Conservation (phyloP, 495 filamentous ascomycete genomes). For the Corynascus novoguineensis region DNA sequence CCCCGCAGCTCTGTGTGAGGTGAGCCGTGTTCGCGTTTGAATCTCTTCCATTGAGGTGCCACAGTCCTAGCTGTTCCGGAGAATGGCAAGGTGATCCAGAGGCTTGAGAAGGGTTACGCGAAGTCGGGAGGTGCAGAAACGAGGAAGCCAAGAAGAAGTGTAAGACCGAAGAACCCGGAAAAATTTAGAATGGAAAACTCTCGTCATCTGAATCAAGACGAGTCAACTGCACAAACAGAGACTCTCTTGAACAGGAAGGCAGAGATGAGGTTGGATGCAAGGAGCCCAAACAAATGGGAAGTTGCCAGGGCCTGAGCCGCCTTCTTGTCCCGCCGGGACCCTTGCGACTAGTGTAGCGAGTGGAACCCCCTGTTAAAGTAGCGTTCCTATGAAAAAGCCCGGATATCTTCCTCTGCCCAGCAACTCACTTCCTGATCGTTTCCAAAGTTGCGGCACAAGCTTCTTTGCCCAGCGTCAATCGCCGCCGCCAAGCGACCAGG, state of each 20-base stretch:
- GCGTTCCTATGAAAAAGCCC: neutral
- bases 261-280: no score
- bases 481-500: constrained; percentile 1
- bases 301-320: no score
- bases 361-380: neutral
- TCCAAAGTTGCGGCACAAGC: neutral
- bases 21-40: constrained; percentile 4
- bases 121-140: constrained; percentile 1
- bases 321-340: no score
- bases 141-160: neutral
- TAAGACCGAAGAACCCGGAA: no score
- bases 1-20: constrained; percentile 11
- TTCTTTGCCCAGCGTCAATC: neutral
- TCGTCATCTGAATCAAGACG: no score
- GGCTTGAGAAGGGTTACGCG: neutral
- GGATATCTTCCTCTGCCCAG: neutral
- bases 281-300: no score
- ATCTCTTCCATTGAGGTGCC: constrained; percentile 3
- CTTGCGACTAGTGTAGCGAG: no score
- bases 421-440: neutral
- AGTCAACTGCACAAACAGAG: no score
- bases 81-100: neutral
- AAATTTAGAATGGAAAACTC: no score
- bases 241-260: no score
- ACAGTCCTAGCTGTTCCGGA: constrained; percentile 7